Conservation (phyloP, 345 rosid genomes). For the Balakata baccata region DNA sequence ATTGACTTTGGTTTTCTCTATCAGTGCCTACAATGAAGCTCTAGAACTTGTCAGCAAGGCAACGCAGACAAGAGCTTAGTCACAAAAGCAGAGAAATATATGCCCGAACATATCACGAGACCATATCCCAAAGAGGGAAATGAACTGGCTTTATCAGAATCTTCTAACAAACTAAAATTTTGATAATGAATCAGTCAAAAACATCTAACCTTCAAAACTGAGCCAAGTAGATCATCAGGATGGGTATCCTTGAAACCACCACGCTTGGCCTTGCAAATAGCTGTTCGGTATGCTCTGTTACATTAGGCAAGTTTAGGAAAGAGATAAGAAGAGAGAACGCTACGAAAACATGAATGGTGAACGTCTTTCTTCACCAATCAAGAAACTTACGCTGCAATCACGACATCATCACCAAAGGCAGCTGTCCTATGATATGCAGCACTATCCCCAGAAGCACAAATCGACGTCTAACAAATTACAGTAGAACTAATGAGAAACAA, state of each 20-base stretch:
- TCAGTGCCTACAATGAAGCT: slow-evolving; percentile 49
- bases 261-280: slow-evolving; percentile 81
- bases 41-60: neutral
- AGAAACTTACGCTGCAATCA: slow-evolving; percentile 80
- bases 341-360: neutral
- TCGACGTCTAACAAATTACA: slow-evolving; percentile 43
- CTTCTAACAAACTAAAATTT: neutral
- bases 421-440: slow-evolving; percentile 62
- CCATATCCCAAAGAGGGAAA: neutral
- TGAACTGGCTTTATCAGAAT: neutral
- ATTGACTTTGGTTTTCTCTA: slow-evolving; percentile 64
- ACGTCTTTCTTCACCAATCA: neutral
- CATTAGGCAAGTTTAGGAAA: neutral
- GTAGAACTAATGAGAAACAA: neutral
- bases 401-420: slow-evolving; percentile 78
- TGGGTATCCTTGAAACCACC: slow-evolving; percentile 94
- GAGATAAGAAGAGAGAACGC: neutral
- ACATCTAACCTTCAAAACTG: slow-evolving; percentile 71
- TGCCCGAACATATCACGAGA: neutral
- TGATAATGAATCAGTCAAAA: neutral
- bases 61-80: neutral
- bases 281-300: slow-evolving; percentile 80
- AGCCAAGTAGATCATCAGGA: slow-evolving; percentile 77
- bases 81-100: neutral
- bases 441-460: slow-evolving; percentile 61